Evolutionary conservation across 2,329 filamentous ascomycete species (phyloP), one percentile per base, ranked within the genome.

Genomic region (Hysterium pulicare): DNA sequence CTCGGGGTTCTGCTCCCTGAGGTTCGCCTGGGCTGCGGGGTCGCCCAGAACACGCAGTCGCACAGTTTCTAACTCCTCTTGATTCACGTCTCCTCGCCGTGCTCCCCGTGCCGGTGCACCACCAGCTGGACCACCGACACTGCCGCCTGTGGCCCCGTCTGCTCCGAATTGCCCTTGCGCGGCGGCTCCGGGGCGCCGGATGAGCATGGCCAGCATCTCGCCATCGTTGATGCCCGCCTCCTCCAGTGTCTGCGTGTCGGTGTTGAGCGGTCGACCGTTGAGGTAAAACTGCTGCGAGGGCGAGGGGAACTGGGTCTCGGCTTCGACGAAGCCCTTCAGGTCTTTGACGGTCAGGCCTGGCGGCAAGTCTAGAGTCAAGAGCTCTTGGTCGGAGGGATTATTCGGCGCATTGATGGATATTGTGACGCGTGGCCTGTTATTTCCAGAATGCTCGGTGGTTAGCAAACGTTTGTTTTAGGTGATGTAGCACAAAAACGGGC

Each of bases 181-280:
- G 45, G 40, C 57, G 37, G 53, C 58, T 49, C 41, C 58, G 44
- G 45, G 62, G 42, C 53, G 54, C 45, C 63, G 64, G 53, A 95
- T 84, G 62, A 95, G 86, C 54, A 97, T 79, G 22, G 87, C 89
- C 51, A 98, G 74, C 87, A 98, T 90, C 61, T 96, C 93, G 42
- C 89, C 89, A 69, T 97, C 88, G 37, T 76, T 80, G 56, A 98
- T 86, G 32, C 85, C 79, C 23, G 90, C 78, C 57, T 91, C 78
- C 53, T 90, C 81, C 61, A 98, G 79, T 3, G 90, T 95, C 66
- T 90, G 86, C 45, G 78, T 70, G 57, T 90, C 84, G 68, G 90
- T 84, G 53, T 74, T 78, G 42, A 98, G 81, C 32, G 90, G 79
- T 51, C 82, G 80, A 51, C 91, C 93, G 66, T 96, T 94, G 71